Base-by-base conservation (phyloP, 169 alveolate genomes). In the Plasmodium gonderi region DNA sequence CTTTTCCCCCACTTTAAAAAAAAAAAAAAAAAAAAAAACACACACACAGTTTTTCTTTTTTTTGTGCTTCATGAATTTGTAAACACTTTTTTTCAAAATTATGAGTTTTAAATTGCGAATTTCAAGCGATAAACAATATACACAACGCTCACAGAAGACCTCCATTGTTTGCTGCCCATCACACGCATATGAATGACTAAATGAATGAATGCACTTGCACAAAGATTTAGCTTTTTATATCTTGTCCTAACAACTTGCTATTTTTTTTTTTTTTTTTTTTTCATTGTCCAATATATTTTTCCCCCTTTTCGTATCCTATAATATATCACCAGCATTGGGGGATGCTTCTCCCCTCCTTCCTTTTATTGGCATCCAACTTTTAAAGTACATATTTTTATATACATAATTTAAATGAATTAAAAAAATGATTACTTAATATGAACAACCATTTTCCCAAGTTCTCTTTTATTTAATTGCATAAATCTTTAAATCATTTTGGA, bases 401-500 rank as follows among this genome's bases (percentile, higher is more conserved):
- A 76, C 68, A 80, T 80, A 80, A 54, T 80, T n/a, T 60, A 80
- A 54, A 36, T 20, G 69, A 80, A 60, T 64, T 31, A 80, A 80
- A 40, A 23, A 36, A n/a, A 60, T 79, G 12, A 60, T 60, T 60
- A 20, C 14, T n/a, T 7, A 6, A 23, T 68, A 44, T 79, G 5
- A 45, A 31, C 44, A 65, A 51, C 44, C 76, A 14, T 54, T 60
- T 75, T 49, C 29, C 47, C 68, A 26, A 38, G 31, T 54, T 64
- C 36, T 26, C 17, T 80, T 54, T 40, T 64, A 38, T 80, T 64
- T 64, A 60, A 80, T 60, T 54, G 91, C 42, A 65, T 80, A 80
- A 80, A 64, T 80, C 91, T 80, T 80, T 80, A 64, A 80, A 69
- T 23, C 79, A 26, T 44, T 79, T 79, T 33, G 76, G 67, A 51